phyloP scores from a whole-genome alignment of 495 filamentous ascomycete genomes.

The Aspergillus affinis region DNA sequence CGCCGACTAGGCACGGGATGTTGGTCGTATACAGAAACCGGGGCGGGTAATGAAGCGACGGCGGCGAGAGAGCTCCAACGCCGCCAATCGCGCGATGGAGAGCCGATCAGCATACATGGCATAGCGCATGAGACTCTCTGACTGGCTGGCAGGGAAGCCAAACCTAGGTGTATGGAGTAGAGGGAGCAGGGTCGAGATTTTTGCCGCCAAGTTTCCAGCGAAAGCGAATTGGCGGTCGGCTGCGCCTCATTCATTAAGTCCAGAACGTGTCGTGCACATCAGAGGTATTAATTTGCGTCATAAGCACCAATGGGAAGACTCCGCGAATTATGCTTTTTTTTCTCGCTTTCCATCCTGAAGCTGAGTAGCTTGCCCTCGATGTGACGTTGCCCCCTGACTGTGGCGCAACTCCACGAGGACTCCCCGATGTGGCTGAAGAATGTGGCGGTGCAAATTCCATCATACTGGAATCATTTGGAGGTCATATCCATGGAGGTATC shows the following conservation, averaged over 20 bases:
- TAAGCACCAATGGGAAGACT: not conserved
- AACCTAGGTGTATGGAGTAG: not conserved
- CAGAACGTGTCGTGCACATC: not conserved
- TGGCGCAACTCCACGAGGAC: not conserved
- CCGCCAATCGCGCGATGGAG: constrained; percentile 5
- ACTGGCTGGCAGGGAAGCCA: not conserved
- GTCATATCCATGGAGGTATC: not conserved
- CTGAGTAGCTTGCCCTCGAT: not conserved
- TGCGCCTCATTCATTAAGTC: constrained; percentile 6
- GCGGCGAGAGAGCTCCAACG: constrained; percentile 4
- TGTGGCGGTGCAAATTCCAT: not conserved
- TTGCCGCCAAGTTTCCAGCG: constrained; percentile 1
- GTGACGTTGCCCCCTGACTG: not conserved
- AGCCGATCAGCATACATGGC: not conserved
- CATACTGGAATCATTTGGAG: not conserved
- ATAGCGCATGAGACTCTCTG: not conserved
- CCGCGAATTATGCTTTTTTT: constrained; percentile 5
- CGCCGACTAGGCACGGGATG: not conserved
- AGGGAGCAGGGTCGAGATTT: constrained; percentile 1
- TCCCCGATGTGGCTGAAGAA: not conserved
- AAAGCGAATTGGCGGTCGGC: not conserved
- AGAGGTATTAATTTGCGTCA: not conserved
- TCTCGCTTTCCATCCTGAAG: not conserved
- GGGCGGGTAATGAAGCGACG: constrained; percentile 2
- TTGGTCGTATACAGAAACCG: constrained; percentile 1